phyloP scores from a whole-genome alignment of 305 asterid species.

The Fraxinus latifolia region DNA sequence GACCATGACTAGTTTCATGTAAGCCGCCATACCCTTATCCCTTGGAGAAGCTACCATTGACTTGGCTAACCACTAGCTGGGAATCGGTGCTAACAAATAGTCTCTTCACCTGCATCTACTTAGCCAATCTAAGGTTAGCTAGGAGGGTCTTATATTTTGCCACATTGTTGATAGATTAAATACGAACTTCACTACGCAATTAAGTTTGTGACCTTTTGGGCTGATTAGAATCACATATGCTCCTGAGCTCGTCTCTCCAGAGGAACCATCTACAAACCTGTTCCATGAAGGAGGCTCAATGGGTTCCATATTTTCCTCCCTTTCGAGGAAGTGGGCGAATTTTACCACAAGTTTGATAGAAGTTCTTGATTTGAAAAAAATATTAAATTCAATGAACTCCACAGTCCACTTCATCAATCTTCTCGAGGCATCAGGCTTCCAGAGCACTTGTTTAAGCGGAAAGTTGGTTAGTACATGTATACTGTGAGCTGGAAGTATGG shows the following conservation, averaged over 20 bases:
- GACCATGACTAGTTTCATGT: not conserved
- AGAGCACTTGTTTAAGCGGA: not conserved
- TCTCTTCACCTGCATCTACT: not conserved
- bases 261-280: not conserved
- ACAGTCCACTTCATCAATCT: not conserved
- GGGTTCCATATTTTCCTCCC: not conserved
- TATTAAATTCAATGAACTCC: not conserved
- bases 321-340: not conserved
- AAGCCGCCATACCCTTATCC: not conserved
- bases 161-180: not conserved
- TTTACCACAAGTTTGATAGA: too few species aligned
- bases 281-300: not conserved
- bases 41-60: not conserved
- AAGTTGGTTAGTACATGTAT: not conserved
- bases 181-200: not conserved
- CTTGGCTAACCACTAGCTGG: not conserved
- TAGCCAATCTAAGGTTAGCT: not conserved
- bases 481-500: not conserved
- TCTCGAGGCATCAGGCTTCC: not conserved
- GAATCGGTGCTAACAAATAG: not conserved
- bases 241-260: not conserved
- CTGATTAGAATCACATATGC: not conserved
- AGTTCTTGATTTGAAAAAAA: too few species aligned
- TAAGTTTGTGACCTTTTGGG: not conserved
- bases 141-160: not conserved